Conservation (phyloP, 768 basidiomycete genomes). For the Termitomyces sp. region DNA sequence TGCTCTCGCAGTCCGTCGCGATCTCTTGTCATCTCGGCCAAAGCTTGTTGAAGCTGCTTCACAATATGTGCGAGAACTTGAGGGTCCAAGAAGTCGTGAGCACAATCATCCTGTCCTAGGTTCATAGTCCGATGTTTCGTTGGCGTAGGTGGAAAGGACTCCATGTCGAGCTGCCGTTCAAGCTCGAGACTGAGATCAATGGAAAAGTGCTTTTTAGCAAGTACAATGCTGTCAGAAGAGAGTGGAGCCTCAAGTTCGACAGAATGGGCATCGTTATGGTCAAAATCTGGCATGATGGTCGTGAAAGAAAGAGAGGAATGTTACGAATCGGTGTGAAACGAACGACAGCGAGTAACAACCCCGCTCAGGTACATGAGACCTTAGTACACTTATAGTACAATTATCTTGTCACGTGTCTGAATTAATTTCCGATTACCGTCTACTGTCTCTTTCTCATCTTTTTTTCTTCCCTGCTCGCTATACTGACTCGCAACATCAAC, state of each 20-base stretch:
- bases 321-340: background rate
- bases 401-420: background rate
- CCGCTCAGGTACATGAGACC: background rate
- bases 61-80: conserved; percentile 74
- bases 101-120: conserved; percentile 6
- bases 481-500: background rate
- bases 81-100: conserved; percentile 57
- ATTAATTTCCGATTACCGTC: background rate
- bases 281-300: conserved; percentile 22
- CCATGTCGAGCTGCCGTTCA: conserved; percentile 68
- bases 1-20: conserved; percentile 59
- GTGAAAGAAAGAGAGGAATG: conserved; percentile 6
- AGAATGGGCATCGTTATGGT: conserved; percentile 26
- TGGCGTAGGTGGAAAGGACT: conserved; percentile 49
- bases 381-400: background rate
- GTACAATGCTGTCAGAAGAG: conserved; percentile 15
- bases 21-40: conserved; percentile 62
- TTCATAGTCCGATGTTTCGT: conserved; percentile 18
- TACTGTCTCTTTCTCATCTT: no score
- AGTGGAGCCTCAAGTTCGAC: conserved; percentile 35
- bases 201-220: conserved; percentile 40
- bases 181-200: conserved; percentile 80
- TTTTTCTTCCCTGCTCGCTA: background rate
- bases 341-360: background rate
- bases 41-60: conserved; percentile 61